Base-by-base conservation (phyloP, 768 basidiomycete genomes). In the Tubosaeta brunneosetosa region DNA sequence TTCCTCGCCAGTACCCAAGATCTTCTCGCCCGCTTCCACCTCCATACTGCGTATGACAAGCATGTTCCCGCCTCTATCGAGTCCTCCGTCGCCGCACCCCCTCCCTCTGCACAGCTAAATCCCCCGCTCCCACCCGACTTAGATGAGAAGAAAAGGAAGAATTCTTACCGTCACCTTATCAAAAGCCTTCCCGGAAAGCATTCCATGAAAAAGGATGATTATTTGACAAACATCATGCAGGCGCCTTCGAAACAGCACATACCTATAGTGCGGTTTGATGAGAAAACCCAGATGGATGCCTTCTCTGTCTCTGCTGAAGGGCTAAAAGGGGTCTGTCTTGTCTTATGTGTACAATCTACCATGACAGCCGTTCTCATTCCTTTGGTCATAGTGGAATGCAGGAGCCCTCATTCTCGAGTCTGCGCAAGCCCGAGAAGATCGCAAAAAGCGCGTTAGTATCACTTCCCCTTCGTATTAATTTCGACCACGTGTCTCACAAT, bases 161-260 rank as follows among this genome's bases (percentile, higher is more conserved):
- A 87, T 59, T 82, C 72, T 52, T 90, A 89, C 62, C 86, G 81
- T 60, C 83, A 88, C 61, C 78, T 89, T 50, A 86, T 90, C 61
- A 87, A 84, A 73, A 82, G 79, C 52, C 74, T 86, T 43, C 86
- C 86, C 56, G 88, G 88, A 53, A 90, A 89, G 66, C 88, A 90
- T 57, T 86, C 87, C 27, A 75, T 80, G 76, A 88, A 87, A 73
- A 91, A 85, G 66, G 88, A 91, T 60, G 82, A 85, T 53, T 88
- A 81, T 67, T 68, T 91, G 46, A 76, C 75, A 36, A 81, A 71
- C 1, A 81, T 81, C 57, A 86, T 90, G 74, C 74, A 79, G 58
- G 74, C 76, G 11, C 87, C 87, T 5, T 82, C 85, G 53, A 89
- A 89, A 66, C 85, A 88, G 61, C 79, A 79, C 53, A 77, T 82